Base-by-base conservation (phyloP, 805 yeast species). In the Pachysolen tannophilus region DNA sequence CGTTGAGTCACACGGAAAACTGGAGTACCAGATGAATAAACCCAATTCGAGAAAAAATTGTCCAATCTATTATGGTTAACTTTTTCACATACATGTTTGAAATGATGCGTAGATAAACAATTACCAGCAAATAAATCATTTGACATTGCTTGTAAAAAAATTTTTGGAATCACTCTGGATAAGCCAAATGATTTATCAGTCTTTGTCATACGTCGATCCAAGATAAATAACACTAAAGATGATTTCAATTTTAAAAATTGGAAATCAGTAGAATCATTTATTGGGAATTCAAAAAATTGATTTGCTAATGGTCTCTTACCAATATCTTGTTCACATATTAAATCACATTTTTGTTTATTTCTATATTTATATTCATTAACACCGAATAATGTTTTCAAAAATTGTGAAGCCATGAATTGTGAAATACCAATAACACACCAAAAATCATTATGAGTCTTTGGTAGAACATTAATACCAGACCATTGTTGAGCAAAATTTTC, bases 171-270 rank as follows among this genome's bases (percentile, higher is more conserved):
- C 0, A 86, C 97, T 43, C 98, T 74, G 3, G 88, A 76, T 40
- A 92, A 63, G 2, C 98, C 98, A 55, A 92, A 82, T 0, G 95
- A 82, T 43, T 88, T 80, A 52, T 94, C 97, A 1, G 97, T 86
- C 52, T 92, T 92, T 1, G 95, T 88, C 95, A 92, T 86, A 43
- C 98, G 67, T 31, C 84, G 72, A 52, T 92, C 97, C 20, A 92
- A 61, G 26, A 90, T 87, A 48, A 75, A 82, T 31, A 92, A 53
- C 1, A 92, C 88, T 34, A 88, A 61, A 0, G 97, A 96, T 0
- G 96, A 79, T 49, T 92, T 92, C 32, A 90, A 59, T 29, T 69
- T 68, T 15, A 90, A 57, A 47, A 90, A 90, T 0, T 65, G 67
- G 5, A 90, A 55, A 46, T 84, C 94, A 14, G 60, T 58, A 11